Conservation (phyloP, 345 rosid genomes). For the Alliaria petiolata region DNA sequence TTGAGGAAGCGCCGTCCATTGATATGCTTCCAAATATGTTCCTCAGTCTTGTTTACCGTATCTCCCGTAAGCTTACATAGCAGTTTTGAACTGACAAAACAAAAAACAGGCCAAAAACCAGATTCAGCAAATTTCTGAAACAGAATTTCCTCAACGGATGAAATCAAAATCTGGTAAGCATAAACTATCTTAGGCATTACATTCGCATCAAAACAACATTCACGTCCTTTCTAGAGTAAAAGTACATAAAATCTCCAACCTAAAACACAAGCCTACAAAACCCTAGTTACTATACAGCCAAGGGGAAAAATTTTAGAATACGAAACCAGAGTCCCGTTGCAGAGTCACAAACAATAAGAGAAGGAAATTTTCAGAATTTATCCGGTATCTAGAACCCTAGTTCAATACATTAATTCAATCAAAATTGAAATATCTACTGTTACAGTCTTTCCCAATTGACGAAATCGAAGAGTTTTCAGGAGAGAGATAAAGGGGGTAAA, state of each 20-base stretch:
- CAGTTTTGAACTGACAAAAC: slow-evolving; percentile 61
- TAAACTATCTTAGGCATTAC: background rate
- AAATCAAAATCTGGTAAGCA: background rate
- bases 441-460: background rate
- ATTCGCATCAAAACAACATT: slow-evolving; percentile 2
- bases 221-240: background rate
- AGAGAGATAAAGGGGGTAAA: background rate
- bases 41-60: slow-evolving; percentile 85
- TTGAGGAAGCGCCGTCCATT: slow-evolving; percentile 82
- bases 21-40: slow-evolving; percentile 95
- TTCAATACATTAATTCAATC: background rate
- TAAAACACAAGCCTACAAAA: slow-evolving; percentile 3
- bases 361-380: background rate
- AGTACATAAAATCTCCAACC: background rate
- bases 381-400: background rate
- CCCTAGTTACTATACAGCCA: background rate
- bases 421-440: background rate
- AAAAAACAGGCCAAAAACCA: background rate
- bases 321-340: background rate
- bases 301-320: too few relatives aligned
- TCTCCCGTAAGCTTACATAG: slow-evolving; percentile 88
- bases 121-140: slow-evolving; percentile 11
- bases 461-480: background rate
- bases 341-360: background rate
- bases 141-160: background rate